A percentile compares a stretch with the other conserved stretches of the same genome.
phyloP scores from a whole-genome alignment of 1,139 yeast species.

The Candida sanyaensis region DNA sequence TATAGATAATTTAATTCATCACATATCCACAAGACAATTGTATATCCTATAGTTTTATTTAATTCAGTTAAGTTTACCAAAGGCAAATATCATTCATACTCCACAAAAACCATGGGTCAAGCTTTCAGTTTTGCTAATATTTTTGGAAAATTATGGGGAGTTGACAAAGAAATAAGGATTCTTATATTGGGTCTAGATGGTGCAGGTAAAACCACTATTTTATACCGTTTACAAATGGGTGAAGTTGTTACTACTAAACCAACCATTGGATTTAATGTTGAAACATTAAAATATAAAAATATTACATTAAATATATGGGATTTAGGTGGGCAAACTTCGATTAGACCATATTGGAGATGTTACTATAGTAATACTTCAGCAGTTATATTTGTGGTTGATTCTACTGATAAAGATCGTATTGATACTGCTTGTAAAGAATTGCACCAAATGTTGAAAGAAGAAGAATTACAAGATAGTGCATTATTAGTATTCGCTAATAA shows the following conservation, averaged over 20 bases:
- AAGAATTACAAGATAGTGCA: constrained; percentile 87
- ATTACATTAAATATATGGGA: constrained; percentile 88
- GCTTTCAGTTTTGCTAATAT: constrained; percentile 73
- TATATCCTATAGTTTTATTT: no score
- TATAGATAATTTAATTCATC: no score
- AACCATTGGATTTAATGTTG: constrained; percentile 96
- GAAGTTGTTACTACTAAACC: constrained; percentile 95
- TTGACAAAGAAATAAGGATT: constrained; percentile 86
- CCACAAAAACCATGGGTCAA: constrained; percentile 62
- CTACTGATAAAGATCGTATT: constrained; percentile 93
- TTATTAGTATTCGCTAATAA: constrained; percentile 93
- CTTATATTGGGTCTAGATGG: constrained; percentile 94
- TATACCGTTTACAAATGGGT: constrained; percentile 88
- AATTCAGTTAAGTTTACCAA: neutral
- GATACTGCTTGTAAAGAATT: constrained; percentile 86
- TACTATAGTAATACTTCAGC: constrained; percentile 97
- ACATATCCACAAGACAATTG: no score
- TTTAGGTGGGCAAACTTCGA: constrained; percentile 95
- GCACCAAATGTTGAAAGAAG: constrained; percentile 90
- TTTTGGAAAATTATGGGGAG: constrained; percentile 86
- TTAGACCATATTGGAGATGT: constrained; percentile 98
- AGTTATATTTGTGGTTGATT: constrained; percentile 93
- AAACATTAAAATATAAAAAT: constrained; percentile 86
- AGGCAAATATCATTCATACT: neutral
- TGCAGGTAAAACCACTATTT: constrained; percentile 96